A percentile compares a stretch with the other conserved stretches of the same genome.
phyloP scores from a whole-genome alignment of 371 early-diverging fungal species.

The Entomophthora muscae region DNA sequence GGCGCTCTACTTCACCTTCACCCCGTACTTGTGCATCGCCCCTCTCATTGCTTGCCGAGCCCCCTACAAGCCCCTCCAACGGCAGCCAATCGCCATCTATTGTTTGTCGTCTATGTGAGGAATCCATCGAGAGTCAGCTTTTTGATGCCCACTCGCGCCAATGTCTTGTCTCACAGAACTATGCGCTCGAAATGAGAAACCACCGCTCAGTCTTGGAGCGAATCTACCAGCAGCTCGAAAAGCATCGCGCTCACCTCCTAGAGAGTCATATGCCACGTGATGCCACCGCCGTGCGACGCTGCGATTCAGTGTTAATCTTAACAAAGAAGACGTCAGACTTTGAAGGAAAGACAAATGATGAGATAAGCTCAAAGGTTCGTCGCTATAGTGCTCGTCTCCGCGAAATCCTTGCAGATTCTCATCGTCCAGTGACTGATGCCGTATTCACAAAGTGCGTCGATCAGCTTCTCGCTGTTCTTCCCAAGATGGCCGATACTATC shows the following conservation, averaged over 20 bases:
- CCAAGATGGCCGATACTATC: slow-evolving; percentile 1
- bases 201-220: background rate
- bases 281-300: background rate
- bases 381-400: background rate
- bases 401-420: background rate
- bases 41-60: background rate
- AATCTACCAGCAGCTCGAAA: background rate
- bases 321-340: background rate
- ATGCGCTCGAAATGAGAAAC: background rate
- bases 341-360: background rate
- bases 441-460: background rate
- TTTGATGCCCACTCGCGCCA: slow-evolving; percentile 38
- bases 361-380: background rate
- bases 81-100: slow-evolving; percentile 10
- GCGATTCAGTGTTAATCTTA: background rate
- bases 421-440: background rate
- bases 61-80: background rate
- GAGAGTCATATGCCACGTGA: background rate
- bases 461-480: background rate
- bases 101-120: slow-evolving; percentile 54
- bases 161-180: slow-evolving; percentile 31
- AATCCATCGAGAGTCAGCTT: slow-evolving; percentile 21
- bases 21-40: background rate
- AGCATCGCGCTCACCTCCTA: background rate
- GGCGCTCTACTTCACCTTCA: background rate